Percentiles rank a stretch among this genome's conserved stretches.
Conservation (phyloP, 2,329 filamentous ascomycete genomes). For the Beauveria medogensis region DNA sequence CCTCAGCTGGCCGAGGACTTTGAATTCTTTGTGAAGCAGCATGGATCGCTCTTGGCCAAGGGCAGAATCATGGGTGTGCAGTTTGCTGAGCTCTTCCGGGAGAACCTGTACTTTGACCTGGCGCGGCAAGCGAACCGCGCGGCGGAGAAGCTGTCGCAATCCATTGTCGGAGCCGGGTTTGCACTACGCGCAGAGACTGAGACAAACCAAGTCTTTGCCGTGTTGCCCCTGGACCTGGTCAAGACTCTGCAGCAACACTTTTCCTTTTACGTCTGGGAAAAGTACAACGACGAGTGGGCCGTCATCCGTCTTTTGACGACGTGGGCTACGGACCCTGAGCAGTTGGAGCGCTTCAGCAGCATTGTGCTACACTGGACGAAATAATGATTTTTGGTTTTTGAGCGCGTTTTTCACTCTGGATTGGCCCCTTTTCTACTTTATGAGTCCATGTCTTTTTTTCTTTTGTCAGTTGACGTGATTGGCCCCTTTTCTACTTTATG, state of each 20-base stretch:
- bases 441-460: not conserved
- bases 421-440: not conserved
- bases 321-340: constrained; percentile 37
- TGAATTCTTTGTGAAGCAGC: constrained; percentile 43
- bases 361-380: constrained; percentile 17
- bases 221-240: constrained; percentile 31
- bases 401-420: not conserved
- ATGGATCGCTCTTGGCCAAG: constrained; percentile 42
- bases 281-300: constrained; percentile 27
- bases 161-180: constrained; percentile 35
- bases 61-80: constrained; percentile 40
- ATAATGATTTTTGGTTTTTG: not conserved
- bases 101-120: constrained; percentile 37
- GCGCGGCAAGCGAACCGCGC: constrained; percentile 36
- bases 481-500: not conserved
- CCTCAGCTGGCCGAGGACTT: constrained; percentile 34
- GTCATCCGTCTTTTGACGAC: constrained; percentile 40
- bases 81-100: constrained; percentile 40
- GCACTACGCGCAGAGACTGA: constrained; percentile 35
- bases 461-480: not conserved
- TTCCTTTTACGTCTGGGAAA: constrained; percentile 41
- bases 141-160: constrained; percentile 34
- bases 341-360: constrained; percentile 31
- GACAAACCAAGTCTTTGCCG: constrained; percentile 44
- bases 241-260: constrained; percentile 33